A percentile compares a stretch with the other conserved stretches of the same genome.
Evolutionary conservation across 106 monocot genomes (phyloP).

Genomic region (Cymbidium sinense): DNA sequence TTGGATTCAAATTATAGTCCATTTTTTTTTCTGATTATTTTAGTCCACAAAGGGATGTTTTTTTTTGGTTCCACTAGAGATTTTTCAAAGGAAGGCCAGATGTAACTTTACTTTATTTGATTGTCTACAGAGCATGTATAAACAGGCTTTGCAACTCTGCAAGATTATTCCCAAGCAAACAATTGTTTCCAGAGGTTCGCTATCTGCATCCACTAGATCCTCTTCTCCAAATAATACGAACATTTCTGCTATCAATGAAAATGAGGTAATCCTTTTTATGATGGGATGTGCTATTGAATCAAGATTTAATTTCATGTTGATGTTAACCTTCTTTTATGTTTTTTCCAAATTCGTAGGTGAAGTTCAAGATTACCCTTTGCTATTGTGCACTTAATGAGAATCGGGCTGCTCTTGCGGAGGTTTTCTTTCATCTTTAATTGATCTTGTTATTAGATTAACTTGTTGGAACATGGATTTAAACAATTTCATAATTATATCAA

Average conservation of each 20-base stretch:
- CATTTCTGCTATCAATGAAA: conserved; percentile 67
- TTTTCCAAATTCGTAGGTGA: conserved; percentile 54
- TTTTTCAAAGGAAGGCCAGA: neutral
- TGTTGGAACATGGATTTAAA: neutral
- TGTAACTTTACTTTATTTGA: neutral
- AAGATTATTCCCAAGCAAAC: conserved; percentile 72
- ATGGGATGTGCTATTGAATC: neutral
- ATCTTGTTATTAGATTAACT: conserved; percentile 2
- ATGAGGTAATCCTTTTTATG: conserved; percentile 48
- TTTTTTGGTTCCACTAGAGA: neutral
- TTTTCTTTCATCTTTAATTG: conserved; percentile 11
- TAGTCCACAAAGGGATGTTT: neutral
- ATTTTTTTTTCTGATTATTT: neutral
- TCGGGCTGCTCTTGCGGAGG: conserved; percentile 87
- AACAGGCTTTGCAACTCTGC: conserved; percentile 82
- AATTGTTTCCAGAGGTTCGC: conserved; percentile 50
- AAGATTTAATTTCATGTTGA: conserved; percentile 6
- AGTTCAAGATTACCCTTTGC: conserved; percentile 92
- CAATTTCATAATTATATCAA: neutral
- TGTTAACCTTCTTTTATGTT: neutral
- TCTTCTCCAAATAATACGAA: conserved; percentile 84
- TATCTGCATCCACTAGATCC: conserved; percentile 59
- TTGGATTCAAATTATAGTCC: neutral
- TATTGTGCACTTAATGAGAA: conserved; percentile 78
- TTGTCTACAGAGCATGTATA: conserved; percentile 68